These are phyloP conservation scores for Hymenoscyphus albidus DNA, from an alignment of 2,329 filamentous ascomycete species.

Conservation along the genomic window DNA sequence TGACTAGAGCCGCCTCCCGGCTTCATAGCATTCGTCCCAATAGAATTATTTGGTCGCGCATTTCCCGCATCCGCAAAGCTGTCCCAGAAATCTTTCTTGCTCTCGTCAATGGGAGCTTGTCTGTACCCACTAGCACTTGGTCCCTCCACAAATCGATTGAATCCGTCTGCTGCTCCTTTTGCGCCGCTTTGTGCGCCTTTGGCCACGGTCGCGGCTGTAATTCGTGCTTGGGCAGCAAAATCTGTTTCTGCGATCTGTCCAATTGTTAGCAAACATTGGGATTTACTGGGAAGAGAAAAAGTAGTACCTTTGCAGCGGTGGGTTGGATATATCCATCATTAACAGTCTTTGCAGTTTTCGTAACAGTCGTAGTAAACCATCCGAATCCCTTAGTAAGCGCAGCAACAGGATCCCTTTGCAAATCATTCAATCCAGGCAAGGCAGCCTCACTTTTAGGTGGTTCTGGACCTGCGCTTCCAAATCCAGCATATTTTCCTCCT, in stretches of 20 bases:
- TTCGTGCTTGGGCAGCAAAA: slow-evolving; percentile 63
- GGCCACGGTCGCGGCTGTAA: slow-evolving; percentile 62
- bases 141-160: slow-evolving; percentile 86
- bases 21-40: slow-evolving; percentile 34
- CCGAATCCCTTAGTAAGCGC: slow-evolving; percentile 90
- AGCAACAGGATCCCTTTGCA: slow-evolving; percentile 85
- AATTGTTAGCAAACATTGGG: slow-evolving; percentile 18
- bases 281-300: slow-evolving; percentile 6
- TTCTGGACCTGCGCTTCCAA: slow-evolving; percentile 67
- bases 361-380: slow-evolving; percentile 85
- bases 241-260: slow-evolving; percentile 73
- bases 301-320: slow-evolving; percentile 74
- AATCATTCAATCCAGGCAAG: slow-evolving; percentile 73
- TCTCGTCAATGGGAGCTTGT: slow-evolving; percentile 50
- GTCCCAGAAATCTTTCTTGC: slow-evolving; percentile 87
- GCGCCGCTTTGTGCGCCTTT: slow-evolving; percentile 65
- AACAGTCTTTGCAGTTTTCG: slow-evolving; percentile 85
- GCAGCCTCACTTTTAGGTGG: slow-evolving; percentile 42
- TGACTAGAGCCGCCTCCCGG: slow-evolving; percentile 15
- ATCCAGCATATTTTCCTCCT: slow-evolving; percentile 88
- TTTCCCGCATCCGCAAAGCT: slow-evolving; percentile 62
- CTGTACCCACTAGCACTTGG: slow-evolving; percentile 39
- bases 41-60: slow-evolving; percentile 23
- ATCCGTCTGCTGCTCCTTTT: slow-evolving; percentile 70
- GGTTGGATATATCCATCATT: slow-evolving; percentile 92